Percentiles rank a stretch among this genome's conserved stretches.
Evolutionary conservation across 371 early-diverging fungal species (phyloP).

Genomic region (Mortierella polycephala): DNA sequence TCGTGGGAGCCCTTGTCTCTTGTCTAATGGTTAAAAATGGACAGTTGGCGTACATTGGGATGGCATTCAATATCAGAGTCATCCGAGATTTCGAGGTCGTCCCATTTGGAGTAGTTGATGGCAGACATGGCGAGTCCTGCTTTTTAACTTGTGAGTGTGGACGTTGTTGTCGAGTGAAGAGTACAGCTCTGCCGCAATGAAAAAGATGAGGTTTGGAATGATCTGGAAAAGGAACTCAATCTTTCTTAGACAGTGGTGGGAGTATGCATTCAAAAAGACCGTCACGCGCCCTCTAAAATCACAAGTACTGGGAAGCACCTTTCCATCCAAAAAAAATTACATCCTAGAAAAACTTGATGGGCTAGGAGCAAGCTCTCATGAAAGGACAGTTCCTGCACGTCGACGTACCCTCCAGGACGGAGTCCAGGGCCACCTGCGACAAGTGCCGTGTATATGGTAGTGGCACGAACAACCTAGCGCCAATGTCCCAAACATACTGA

Average conservation of each 20-base stretch:
- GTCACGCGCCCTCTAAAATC: not conserved
- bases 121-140: constrained; percentile 34
- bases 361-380: too few relatives aligned
- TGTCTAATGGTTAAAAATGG: not conserved
- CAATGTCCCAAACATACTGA: too few relatives aligned
- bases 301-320: too few relatives aligned
- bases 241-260: not conserved
- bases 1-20: not conserved
- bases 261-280: not conserved
- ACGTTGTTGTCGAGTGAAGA: not conserved
- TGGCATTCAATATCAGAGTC: constrained; percentile 97
- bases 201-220: not conserved
- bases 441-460: too few relatives aligned
- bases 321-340: too few relatives aligned
- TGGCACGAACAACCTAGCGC: too few relatives aligned
- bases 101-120: constrained; percentile 95
- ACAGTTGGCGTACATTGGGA: constrained; percentile 78
- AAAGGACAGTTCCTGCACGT: too few relatives aligned
- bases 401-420: too few relatives aligned
- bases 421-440: too few relatives aligned
- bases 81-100: constrained; percentile 94
- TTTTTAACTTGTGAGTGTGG: not conserved
- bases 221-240: not conserved
- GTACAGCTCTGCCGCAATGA: not conserved
- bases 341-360: too few relatives aligned